Conservation (phyloP, 2,329 filamentous ascomycete species). For the Diplodia corticola region DNA sequence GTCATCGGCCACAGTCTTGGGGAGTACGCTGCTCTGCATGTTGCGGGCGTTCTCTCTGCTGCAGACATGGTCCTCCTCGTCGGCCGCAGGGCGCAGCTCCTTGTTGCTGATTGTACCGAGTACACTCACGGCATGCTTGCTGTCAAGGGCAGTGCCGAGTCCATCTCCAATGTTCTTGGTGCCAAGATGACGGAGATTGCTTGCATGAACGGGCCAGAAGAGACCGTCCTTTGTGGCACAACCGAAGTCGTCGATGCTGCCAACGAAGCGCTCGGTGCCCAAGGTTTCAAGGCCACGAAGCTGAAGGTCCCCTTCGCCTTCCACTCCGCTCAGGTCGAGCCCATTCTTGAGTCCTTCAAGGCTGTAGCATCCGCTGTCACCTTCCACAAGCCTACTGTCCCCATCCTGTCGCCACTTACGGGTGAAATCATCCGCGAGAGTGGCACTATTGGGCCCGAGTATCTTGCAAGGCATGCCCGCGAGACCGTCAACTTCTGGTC, state of each 20-base stretch:
- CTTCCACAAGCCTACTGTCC: slow-evolving; percentile 60
- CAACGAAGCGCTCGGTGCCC: slow-evolving; percentile 49
- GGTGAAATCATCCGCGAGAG: slow-evolving; percentile 61
- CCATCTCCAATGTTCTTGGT: slow-evolving; percentile 56
- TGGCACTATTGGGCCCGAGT: slow-evolving; percentile 59
- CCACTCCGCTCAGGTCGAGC: slow-evolving; percentile 65
- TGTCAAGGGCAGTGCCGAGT: slow-evolving; percentile 54
- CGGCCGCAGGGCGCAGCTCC: slow-evolving; percentile 64
- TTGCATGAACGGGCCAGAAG: slow-evolving; percentile 73
- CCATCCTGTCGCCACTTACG: slow-evolving; percentile 67
- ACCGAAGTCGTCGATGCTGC: slow-evolving; percentile 60
- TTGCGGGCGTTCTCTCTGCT: slow-evolving; percentile 69
- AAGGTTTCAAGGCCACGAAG: slow-evolving; percentile 61
- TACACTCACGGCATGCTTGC: slow-evolving; percentile 69
- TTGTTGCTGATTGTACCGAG: slow-evolving; percentile 64
- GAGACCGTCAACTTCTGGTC: slow-evolving; percentile 69
- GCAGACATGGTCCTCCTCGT: slow-evolving; percentile 73
- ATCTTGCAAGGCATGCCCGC: slow-evolving; percentile 65
- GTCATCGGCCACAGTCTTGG: slow-evolving; percentile 64
- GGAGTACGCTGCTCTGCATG: slow-evolving; percentile 71
- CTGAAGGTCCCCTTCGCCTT: slow-evolving; percentile 68
- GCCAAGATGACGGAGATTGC: slow-evolving; percentile 57
- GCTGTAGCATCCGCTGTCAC: slow-evolving; percentile 53
- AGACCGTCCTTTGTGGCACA: slow-evolving; percentile 71
- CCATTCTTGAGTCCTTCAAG: slow-evolving; percentile 63